Base-by-base conservation (phyloP, 176 grass and related monocot species). In the Oryza longistaminata region DNA sequence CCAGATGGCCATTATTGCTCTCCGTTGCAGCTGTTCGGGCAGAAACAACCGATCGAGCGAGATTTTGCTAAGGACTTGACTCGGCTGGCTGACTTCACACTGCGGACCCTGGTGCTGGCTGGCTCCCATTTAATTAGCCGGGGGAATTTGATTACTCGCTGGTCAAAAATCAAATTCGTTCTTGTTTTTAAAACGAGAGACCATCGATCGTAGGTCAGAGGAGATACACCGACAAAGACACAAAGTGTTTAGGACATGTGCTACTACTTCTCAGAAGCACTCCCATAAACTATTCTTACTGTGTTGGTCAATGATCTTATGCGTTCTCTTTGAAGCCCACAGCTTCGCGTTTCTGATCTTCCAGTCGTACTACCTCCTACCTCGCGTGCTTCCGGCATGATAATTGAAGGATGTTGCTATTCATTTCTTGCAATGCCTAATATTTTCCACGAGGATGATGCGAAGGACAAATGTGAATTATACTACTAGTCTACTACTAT, bases 1-100 rank as follows among this genome's bases (percentile, higher is more conserved):
- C 72, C 79, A 82, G 73, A 39, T 82, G 86, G 79, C 27, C 15
- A 52, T 52, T 52, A 52, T 17, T 52, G 49, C 49, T 16, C 49
- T 4, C 10, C 46, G 39, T 49, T 49, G 46, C 46, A 25, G 19
- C 0, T 77, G 49, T 11, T 84, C 12, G 68, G 39, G 27, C 42
- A 60, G 75, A 34, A 70, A 22, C 65, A 70, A 16, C 65, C 48
- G 37, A 49, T 31, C 29, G 34, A 35, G 61, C 71, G 25, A 26
- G 48, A 82, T 83, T 50, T 50, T 19, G 16, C 16, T 31, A 6
- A 1, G 8, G 50, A 7, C 15, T 19, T 17, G 55, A 60, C 65
- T 4, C 83, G 4, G 33, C 31, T 4, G 4, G 44, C 55, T 67
- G 86, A 50, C 50, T 15, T 39, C 70, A 22, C 70, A 58, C 26